Base-by-base conservation (phyloP, 805 yeast species). In the Kodamaea nitidulidarum region DNA sequence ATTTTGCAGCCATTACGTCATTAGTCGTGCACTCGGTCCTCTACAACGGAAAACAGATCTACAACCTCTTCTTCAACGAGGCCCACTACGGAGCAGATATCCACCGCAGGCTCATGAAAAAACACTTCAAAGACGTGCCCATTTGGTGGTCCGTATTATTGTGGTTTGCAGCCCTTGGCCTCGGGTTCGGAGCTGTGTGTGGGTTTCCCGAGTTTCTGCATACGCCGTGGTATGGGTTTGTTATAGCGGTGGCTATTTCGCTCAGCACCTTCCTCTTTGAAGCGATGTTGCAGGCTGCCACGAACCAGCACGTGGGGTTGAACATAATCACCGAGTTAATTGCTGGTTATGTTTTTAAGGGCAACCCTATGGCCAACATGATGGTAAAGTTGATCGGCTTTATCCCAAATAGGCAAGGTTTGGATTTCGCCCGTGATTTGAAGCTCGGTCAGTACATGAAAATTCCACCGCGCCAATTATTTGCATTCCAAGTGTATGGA, bases 311-410 rank as follows among this genome's bases (percentile, higher is more conserved):
- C 15, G 67, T 65, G 31, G 68, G 68, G 37, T 59, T 67, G 47
- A 67, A 65, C 49, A 71, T 67, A 26, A 65, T 67, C 32, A 62
- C 71, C 18, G 72, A 67, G 47, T 65, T 66, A 43, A 60, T 67
- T 37, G 48, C 64, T 39, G 72, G 72, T 44, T 67, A 67, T 57
- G 63, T 67, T 66, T 46, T 65, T 36, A 71, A 71, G 44, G 76
- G 76, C 42, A 70, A 68, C 51, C 75, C 75, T 28, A 45, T 68
- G 46, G 74, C 73, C 16, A 68, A 64, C 63, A 63, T 72, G 71
- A 62, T 70, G 44, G 61, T 70, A 59, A 67, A 71, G 51, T 65
- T 72, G 17, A 71, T 58, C 43, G 75, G 75, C 31, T 72, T 65
- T 56, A 72, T 71, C 50, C 65, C 75, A 35, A 69, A 66, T 49